Evolutionary conservation across 2,329 filamentous ascomycete genomes (phyloP), one percentile per base, ranked within the genome.

Genomic region (Neofusicoccum sp.): DNA sequence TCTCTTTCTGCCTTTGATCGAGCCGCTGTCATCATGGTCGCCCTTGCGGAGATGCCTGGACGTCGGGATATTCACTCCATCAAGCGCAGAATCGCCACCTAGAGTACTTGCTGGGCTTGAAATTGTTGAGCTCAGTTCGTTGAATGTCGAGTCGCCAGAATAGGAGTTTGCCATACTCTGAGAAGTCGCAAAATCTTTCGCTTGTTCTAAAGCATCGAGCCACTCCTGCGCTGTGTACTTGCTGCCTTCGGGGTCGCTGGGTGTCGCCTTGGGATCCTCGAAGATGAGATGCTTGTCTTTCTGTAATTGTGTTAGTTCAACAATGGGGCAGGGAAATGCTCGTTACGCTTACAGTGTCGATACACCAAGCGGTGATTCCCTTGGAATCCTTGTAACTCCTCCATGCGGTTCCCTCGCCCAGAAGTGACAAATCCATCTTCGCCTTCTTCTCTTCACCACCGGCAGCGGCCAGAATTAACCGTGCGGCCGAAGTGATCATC

Each of bases 391-490:
- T 84, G 67, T 90, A 90, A 57, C 83, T 91, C 71, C 85, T 89
- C 87, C 91, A 98, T 28, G 84, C 80, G 66, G 87, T 91, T 58
- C 91, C 92, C 2, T 88, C 80, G 2, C 84, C 82, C 20, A 96
- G 79, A 28, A 99, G 81, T n/a, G 90, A 91, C 36, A 99, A 86
- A 67, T 99, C 95, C 68, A 91, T 84, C 73, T 99, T 99, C 24
- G 91, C 85, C 74, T 95, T 93, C 78, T 99, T 99, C 72, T 98
- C 93, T 65, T 96, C 95, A 0, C 93, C 95, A 6, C 93, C 93
- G 26, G 93, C 89, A 4, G 95, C 90, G 11, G 91, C 93, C 70
- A 99, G 83, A 49, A 99, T 87, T 57, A 99, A 89, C 44, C 95
- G 87, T 14, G 89, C 95, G 67, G 90, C 91, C 1, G 91, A 96